Conservation (phyloP, 2,329 filamentous ascomycete genomes). For the Hypoxylon sp. region DNA sequence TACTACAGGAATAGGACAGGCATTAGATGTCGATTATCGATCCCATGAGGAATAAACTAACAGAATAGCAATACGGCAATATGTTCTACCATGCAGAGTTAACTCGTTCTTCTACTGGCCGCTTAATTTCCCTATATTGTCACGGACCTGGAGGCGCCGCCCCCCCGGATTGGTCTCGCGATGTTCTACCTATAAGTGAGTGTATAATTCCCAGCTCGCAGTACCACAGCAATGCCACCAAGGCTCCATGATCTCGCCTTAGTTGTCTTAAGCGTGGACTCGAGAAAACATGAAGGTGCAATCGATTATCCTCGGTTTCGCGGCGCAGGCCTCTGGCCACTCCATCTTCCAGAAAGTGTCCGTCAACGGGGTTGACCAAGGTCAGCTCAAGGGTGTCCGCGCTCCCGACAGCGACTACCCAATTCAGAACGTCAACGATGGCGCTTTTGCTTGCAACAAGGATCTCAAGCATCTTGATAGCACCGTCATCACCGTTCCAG, state of each 20-base stretch:
- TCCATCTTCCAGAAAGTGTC: conserved; percentile 56
- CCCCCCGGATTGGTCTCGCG: conserved; percentile 29
- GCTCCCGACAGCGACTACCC: conserved; percentile 66
- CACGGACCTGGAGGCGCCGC: conserved; percentile 34
- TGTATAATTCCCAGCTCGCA: background rate
- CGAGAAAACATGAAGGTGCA: conserved; percentile 39
- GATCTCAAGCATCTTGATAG: conserved; percentile 57
- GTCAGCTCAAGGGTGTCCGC: conserved; percentile 65
- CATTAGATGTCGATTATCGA: conserved; percentile 8
- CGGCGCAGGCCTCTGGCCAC: conserved; percentile 37
- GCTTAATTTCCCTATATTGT: conserved; percentile 41
- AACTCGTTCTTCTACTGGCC: conserved; percentile 22
- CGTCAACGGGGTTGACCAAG: conserved; percentile 64
- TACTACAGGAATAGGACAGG: background rate
- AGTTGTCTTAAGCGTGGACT: background rate
- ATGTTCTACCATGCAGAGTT: conserved; percentile 20
- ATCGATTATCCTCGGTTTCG: conserved; percentile 39
- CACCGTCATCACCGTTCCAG: conserved; percentile 61
- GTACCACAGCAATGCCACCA: background rate
- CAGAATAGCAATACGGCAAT: conserved; percentile 17
- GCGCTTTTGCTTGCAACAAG: conserved; percentile 63
- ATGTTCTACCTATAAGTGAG: conserved; percentile 38
- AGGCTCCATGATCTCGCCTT: background rate
- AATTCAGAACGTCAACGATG: conserved; percentile 63
- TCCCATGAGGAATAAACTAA: conserved; percentile 13